Evolutionary conservation across 306 rosid genomes (phyloP).

Genomic region (Corylus americana): DNA sequence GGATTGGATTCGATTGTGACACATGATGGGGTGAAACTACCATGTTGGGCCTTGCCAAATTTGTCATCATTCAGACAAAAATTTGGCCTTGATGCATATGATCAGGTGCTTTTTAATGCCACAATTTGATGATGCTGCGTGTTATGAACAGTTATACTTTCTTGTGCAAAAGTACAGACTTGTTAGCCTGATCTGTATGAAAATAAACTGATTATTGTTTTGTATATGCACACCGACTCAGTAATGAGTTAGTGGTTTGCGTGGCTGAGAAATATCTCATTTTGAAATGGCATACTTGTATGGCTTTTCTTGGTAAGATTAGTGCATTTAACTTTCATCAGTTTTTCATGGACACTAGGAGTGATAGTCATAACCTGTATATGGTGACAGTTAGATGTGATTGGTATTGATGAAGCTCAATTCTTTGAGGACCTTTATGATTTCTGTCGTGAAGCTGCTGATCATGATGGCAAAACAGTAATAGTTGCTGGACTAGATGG

Average conservation of each 20-base stretch:
- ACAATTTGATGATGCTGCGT: constrained; percentile 14
- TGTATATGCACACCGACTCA: not conserved
- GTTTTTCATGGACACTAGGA: constrained; percentile 1
- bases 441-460: constrained; percentile 88
- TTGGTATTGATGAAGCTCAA: constrained; percentile 94
- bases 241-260: not conserved
- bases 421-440: constrained; percentile 86
- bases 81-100: constrained; percentile 68
- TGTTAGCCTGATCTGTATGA: constrained; percentile 2
- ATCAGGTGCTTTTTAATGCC: constrained; percentile 47
- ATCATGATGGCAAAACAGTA: constrained; percentile 76
- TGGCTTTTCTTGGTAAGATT: not conserved
- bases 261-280: not conserved
- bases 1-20: constrained; percentile 89
- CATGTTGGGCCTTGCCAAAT: constrained; percentile 73
- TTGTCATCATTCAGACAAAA: constrained; percentile 75
- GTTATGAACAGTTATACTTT: not conserved
- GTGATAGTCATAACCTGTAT: not conserved
- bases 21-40: constrained; percentile 77
- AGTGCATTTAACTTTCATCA: not conserved
- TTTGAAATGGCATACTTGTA: not conserved
- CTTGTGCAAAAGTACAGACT: not conserved
- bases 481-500: constrained; percentile 91
- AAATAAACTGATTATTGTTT: not conserved
- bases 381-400: constrained; percentile 73